Evolutionary conservation across 768 basidiomycete genomes (phyloP).

Genomic region (Termitomyces sp.): DNA sequence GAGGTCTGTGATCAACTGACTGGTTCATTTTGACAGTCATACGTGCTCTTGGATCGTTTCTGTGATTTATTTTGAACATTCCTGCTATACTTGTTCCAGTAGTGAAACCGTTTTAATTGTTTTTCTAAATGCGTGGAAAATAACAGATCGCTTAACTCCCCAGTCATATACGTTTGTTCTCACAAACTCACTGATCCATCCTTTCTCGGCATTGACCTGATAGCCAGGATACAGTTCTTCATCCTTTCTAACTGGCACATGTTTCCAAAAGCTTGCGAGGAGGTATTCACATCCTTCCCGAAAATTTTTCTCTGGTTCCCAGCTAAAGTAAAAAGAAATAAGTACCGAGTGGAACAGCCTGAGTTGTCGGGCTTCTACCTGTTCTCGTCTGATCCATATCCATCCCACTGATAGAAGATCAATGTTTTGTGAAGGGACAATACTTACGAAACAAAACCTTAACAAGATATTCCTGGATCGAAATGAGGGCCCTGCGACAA

Average conservation of each 20-base stretch:
- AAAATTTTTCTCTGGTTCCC: conserved; percentile 64
- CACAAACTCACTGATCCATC: conserved; percentile 52
- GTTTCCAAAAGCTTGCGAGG: conserved; percentile 56
- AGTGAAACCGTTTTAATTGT: conserved; percentile 19
- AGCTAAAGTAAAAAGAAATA: conserved; percentile 32
- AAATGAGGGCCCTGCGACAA: neutral
- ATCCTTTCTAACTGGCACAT: conserved; percentile 42
- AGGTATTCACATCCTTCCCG: conserved; percentile 45
- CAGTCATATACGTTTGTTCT: neutral
- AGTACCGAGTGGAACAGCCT: neutral
- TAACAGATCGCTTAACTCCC: neutral
- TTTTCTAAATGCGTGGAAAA: conserved; percentile 18
- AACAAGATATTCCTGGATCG: neutral
- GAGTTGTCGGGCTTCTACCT: neutral
- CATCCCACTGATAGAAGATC: neutral
- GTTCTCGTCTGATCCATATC: neutral
- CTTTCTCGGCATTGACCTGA: conserved; percentile 28
- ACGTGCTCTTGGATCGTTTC: neutral
- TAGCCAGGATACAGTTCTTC: conserved; percentile 49
- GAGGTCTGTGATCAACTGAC: neutral
- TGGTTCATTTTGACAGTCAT: neutral
- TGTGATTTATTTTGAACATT: neutral
- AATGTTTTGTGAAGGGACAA: neutral
- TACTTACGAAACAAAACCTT: neutral
- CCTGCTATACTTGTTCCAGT: neutral